These are phyloP conservation scores for Plasmodium ovale DNA, from an alignment of 169 alveolate genomes.

Conservation along the genomic window DNA sequence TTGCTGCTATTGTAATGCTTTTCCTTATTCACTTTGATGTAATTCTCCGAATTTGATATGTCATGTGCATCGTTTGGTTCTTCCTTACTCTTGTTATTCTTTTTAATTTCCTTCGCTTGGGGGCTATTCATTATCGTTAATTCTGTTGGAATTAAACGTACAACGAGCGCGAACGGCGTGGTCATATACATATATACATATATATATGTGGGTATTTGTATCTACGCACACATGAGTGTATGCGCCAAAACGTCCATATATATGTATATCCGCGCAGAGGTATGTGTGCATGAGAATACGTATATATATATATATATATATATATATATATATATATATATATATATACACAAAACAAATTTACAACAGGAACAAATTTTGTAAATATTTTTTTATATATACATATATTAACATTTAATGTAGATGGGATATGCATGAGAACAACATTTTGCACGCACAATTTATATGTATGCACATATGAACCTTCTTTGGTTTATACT, in stretches of 20 bases:
- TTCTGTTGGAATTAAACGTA: neutral
- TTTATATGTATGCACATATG: neutral
- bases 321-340: too few relatives aligned
- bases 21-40: constrained; percentile 16
- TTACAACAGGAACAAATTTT: neutral
- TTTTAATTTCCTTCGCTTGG: constrained; percentile 13
- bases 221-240: neutral
- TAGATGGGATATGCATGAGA: constrained; percentile 1
- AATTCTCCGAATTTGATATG: neutral
- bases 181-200: too few relatives aligned
- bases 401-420: constrained; percentile 2
- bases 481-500: neutral
- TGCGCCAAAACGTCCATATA: neutral
- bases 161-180: too few relatives aligned
- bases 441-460: neutral
- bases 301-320: neutral
- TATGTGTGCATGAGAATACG: neutral
- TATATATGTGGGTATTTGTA: neutral
- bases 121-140: constrained; percentile 18
- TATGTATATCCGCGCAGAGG: neutral
- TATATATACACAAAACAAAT: constrained; percentile 1
- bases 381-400: constrained; percentile 3
- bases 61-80: neutral
- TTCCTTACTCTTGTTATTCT: constrained; percentile 9
- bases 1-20: neutral